Base-by-base conservation (phyloP, 148 eudicot species). In the Persicaria tinctoria region DNA sequence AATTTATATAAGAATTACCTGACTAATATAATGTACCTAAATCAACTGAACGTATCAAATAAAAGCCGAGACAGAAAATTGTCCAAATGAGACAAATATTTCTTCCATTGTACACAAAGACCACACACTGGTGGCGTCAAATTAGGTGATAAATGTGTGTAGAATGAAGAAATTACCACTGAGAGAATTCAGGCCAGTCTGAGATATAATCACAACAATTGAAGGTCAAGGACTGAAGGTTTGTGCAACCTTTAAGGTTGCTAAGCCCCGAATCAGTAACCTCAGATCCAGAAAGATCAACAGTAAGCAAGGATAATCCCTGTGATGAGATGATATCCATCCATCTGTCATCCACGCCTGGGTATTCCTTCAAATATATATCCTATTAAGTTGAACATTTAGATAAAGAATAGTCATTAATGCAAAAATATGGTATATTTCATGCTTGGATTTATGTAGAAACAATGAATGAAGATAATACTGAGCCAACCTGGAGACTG, bases 281-380 rank as follows among this genome's bases (percentile, higher is more conserved):
- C 68, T 86, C 88, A 51, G 91, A 86, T 74, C 88, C 86, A 64
- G 88, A 86, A 76, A 90, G 57, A 83, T 87, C 88, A 51, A 81
- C 83, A 47, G 94, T 82, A 0, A 90, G 91, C 73, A 90, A 76
- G 76, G 94, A 90, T n/a, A 74, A 32, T 5, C 90, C 89, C 76
- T 90, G 91, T 53, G 94, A 90, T 70, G 84, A 69, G 27, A 90
- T 81, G 41, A 84, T 87, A 77, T 86, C 88, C 89, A 87, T 84
- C 94, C 94, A 90, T 76, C 77, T 80, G 75, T 90, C 89, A 73
- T 81, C 68, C 68, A 86, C 69, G 41, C 87, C 94, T 47, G 83
- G 89, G 64, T 84, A 90, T 27, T 88, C 89, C 70, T 86, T 88
- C 79, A 87, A 77, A 73, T 79, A 76, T 38, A 87, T 63, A 79